Conservation (phyloP, 139 green algal genomes). For the Gonium pectorale region DNA sequence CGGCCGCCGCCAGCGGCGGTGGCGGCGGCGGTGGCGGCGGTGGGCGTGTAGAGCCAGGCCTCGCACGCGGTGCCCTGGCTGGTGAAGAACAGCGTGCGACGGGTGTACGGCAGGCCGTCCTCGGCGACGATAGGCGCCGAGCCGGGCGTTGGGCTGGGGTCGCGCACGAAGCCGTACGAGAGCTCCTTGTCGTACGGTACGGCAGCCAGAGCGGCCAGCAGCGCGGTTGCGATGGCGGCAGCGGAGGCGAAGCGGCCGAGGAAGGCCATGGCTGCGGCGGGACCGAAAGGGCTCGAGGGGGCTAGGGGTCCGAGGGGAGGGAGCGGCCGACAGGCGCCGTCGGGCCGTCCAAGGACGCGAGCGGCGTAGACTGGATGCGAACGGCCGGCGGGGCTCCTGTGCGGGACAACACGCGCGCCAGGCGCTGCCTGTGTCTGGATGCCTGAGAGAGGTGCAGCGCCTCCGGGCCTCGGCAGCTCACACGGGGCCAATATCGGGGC, state of each 20-base stretch:
- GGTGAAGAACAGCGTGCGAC: constrained; percentile 24
- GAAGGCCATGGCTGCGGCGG: not conserved
- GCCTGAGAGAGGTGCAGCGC: no score
- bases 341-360: no score
- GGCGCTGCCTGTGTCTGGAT: no score
- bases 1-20: not conserved
- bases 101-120: constrained; percentile 15
- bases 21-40: not conserved
- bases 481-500: no score
- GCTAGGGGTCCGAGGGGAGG: no score
- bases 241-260: not conserved
- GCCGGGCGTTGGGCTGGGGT: not conserved
- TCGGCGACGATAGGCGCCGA: not conserved
- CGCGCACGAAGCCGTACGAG: constrained; percentile 6
- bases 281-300: no score
- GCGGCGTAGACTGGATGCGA: no score
- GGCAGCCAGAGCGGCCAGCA: not conserved
- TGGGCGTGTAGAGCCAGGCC: constrained; percentile 65
- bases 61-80: constrained; percentile 38
- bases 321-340: no score
- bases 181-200: constrained; percentile 20
- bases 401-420: no score
- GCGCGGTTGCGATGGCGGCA: not conserved
- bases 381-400: no score
- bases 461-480: no score